Evolutionary conservation across 208 protist species (phyloP).

Genomic region (Strigomonas culicis): DNA sequence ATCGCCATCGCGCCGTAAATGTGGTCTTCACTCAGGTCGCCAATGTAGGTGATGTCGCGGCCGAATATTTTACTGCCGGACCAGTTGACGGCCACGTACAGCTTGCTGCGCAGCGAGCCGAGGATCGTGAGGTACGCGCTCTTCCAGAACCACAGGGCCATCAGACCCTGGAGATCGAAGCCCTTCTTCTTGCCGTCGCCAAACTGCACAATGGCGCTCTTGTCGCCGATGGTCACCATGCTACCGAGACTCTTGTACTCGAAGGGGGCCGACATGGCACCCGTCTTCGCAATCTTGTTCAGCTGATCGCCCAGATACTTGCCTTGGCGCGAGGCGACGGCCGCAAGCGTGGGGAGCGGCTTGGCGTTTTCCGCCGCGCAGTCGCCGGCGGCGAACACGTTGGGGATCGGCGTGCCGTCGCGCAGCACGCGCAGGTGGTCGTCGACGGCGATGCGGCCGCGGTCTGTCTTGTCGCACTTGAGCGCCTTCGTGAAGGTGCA

Average conservation of each 20-base stretch:
- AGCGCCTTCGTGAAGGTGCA: constrained; percentile 70
- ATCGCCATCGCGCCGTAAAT: constrained; percentile 55
- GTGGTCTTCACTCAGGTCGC: constrained; percentile 70
- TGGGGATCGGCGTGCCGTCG: constrained; percentile 55
- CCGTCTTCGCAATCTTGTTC: constrained; percentile 39
- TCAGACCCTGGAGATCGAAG: constrained; percentile 70
- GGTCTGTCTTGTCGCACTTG: constrained; percentile 63
- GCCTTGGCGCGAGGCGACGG: constrained; percentile 81
- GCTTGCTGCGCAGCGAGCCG: constrained; percentile 70
- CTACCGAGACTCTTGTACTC: constrained; percentile 75
- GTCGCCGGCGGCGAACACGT: constrained; percentile 87
- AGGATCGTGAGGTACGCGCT: constrained; percentile 86
- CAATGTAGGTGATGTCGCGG: constrained; percentile 84
- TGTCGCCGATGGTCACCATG: constrained; percentile 76
- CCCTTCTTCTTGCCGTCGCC: constrained; percentile 35
- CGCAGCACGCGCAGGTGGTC: constrained; percentile 62
- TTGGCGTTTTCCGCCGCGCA: constrained; percentile 57
- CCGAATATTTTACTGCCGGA: constrained; percentile 70
- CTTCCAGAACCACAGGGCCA: constrained; percentile 80
- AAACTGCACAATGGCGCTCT: constrained; percentile 66
- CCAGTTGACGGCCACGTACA: constrained; percentile 88
- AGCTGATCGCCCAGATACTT: constrained; percentile 69
- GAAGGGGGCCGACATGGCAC: constrained; percentile 33
- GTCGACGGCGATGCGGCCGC: constrained; percentile 67
- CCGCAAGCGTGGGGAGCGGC: constrained; percentile 71